A percentile compares a stretch with the other conserved stretches of the same genome.
Conservation (phyloP, 371 early-diverging fungal genomes). For the Apophysomyces trapeziformis region DNA sequence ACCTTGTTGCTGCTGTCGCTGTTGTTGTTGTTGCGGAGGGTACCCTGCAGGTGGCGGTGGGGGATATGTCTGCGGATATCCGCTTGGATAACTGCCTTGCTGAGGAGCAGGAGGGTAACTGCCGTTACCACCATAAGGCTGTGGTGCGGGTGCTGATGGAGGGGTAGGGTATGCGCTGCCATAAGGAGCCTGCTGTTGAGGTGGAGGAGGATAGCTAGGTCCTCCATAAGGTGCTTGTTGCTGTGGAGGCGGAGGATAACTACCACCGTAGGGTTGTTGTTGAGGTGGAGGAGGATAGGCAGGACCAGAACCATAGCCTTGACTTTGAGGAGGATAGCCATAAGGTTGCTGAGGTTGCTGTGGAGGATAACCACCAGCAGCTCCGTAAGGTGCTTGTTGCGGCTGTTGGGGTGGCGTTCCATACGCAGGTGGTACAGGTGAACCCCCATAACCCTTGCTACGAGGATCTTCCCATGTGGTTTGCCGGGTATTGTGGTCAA, state of each 20-base stretch:
- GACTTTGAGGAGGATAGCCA: conserved; percentile 17
- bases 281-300: conserved; percentile 15
- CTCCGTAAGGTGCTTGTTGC: conserved; percentile 12
- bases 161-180: conserved; percentile 16
- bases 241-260: conserved; percentile 19
- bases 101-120: not conserved
- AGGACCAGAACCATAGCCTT: not conserved
- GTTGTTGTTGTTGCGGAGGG: conserved; percentile 1
- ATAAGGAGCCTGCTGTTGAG: conserved; percentile 9
- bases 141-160: conserved; percentile 7
- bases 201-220: conserved; percentile 6
- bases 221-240: conserved; percentile 13
- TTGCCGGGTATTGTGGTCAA: conserved; percentile 58
- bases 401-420: conserved; percentile 13
- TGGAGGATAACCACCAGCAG: conserved; percentile 5
- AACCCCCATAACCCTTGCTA: conserved; percentile 7
- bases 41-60: conserved; percentile 2
- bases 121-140: conserved; percentile 4
- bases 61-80: not conserved
- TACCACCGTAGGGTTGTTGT: not conserved
- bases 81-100: not conserved
- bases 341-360: conserved; percentile 23
- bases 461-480: conserved; percentile 72
- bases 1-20: not conserved
- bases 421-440: conserved; percentile 32